Evolutionary conservation across 2,329 filamentous ascomycete species (phyloP).

Genomic region (Alternaria hordeiaustralica): DNA sequence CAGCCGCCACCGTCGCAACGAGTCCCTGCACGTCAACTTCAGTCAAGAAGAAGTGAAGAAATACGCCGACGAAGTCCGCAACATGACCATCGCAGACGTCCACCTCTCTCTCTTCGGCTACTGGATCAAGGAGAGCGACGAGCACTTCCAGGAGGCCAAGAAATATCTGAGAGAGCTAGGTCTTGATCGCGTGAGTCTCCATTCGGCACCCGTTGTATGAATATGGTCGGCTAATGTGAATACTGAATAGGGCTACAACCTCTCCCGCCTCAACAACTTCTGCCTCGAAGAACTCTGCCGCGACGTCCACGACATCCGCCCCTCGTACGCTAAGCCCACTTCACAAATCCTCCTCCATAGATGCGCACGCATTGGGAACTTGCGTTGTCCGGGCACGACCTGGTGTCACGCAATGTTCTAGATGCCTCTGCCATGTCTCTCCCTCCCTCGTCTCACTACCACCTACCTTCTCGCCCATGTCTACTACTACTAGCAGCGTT

Average conservation of each 20-base stretch:
- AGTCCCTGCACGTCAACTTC: conserved; percentile 18
- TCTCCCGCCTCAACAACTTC: conserved; percentile 19
- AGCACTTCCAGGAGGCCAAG: conserved; percentile 32
- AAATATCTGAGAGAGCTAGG: conserved; percentile 35
- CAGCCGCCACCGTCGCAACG: background rate
- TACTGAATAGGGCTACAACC: conserved; percentile 24
- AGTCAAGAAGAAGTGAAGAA: conserved; percentile 14
- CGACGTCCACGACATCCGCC: conserved; percentile 5
- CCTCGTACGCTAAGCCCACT: conserved; percentile 7
- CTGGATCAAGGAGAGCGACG: conserved; percentile 31
- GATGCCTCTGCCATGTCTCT: background rate
- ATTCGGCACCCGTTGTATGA: no score
- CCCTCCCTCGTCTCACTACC: background rate
- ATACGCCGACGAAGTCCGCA: conserved; percentile 25
- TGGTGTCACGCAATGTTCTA: conserved; percentile 3
- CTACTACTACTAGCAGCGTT: background rate
- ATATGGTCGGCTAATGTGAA: background rate
- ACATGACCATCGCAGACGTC: conserved; percentile 34
- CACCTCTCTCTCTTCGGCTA: conserved; percentile 30
- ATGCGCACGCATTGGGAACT: conserved; percentile 3
- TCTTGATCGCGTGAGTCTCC: conserved; percentile 30
- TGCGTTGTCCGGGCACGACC: background rate
- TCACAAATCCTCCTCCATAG: background rate
- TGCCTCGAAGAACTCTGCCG: conserved; percentile 22
- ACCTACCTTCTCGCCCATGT: background rate